Percentiles rank a stretch among this genome's conserved stretches.
Conservation (phyloP, 2,329 filamentous ascomycete genomes). For the Didymella pomorum region DNA sequence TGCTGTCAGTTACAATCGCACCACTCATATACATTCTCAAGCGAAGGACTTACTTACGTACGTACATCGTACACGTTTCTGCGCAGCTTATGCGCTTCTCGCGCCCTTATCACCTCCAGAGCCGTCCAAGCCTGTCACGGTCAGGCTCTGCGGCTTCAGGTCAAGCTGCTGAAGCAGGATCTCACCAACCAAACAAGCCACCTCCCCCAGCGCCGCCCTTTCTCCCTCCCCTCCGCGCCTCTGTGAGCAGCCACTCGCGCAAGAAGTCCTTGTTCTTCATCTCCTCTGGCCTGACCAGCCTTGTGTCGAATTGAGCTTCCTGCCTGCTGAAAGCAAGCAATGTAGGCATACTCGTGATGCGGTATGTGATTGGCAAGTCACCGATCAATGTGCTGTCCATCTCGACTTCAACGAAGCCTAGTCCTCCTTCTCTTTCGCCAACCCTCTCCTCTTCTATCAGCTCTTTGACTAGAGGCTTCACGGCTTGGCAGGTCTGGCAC, state of each 20-base stretch:
- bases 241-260: slow-evolving; percentile 57
- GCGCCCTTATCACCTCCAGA: slow-evolving; percentile 12
- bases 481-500: slow-evolving; percentile 54
- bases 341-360: slow-evolving; percentile 59
- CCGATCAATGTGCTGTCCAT: slow-evolving; percentile 57
- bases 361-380: slow-evolving; percentile 52
- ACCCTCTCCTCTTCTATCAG: slow-evolving; percentile 55
- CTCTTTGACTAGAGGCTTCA: slow-evolving; percentile 54
- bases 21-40: no score
- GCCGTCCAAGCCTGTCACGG: slow-evolving; percentile 13
- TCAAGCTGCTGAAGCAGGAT: not conserved
- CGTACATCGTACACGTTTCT: no score
- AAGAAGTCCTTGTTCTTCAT: slow-evolving; percentile 57
- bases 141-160: slow-evolving; percentile 7
- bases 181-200: slow-evolving; percentile 47
- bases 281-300: slow-evolving; percentile 54
- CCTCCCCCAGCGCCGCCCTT: slow-evolving; percentile 57
- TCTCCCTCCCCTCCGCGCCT: slow-evolving; percentile 56
- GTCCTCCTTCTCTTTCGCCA: slow-evolving; percentile 55
- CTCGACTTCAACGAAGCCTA: slow-evolving; percentile 59
- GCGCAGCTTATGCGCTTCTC: not conserved
- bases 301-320: slow-evolving; percentile 59
- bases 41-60: no score
- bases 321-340: slow-evolving; percentile 59
- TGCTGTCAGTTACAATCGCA: no score